Conservation (phyloP, 2,329 filamentous ascomycete species). For the Stachybotrys chartarum region DNA sequence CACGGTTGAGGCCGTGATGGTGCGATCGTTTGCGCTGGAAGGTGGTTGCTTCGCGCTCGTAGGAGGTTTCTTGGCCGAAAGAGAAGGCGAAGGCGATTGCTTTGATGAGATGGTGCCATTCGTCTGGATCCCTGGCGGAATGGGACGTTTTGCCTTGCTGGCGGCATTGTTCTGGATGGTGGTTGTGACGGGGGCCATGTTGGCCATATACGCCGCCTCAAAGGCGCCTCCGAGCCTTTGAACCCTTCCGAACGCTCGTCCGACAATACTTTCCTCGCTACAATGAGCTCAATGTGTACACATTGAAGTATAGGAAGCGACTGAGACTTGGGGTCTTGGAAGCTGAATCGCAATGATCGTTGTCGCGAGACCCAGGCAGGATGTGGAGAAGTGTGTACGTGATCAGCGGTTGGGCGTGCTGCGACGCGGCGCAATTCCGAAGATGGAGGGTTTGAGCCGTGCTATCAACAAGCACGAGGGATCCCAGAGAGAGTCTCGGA, state of each 20-base stretch:
- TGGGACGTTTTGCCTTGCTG: constrained; percentile 61
- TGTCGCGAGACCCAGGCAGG: constrained; percentile 9
- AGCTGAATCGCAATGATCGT: constrained; percentile 1
- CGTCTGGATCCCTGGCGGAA: constrained; percentile 58
- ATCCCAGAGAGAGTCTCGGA: too few relatives aligned
- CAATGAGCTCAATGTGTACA: constrained; percentile 6
- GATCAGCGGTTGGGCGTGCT: constrained; percentile 4
- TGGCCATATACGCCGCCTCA: constrained; percentile 5
- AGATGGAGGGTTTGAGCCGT: constrained; percentile 9
- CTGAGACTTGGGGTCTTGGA: neutral
- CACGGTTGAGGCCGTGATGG: constrained; percentile 31
- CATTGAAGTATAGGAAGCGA: constrained; percentile 11
- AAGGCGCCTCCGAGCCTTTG: neutral
- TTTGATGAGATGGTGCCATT: constrained; percentile 53
- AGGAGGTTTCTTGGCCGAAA: constrained; percentile 48
- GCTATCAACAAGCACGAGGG: neutral
- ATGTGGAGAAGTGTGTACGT: constrained; percentile 14
- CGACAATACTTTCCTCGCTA: neutral
- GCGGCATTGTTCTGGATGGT: constrained; percentile 34
- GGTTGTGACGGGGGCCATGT: constrained; percentile 51
- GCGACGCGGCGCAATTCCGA: constrained; percentile 9
- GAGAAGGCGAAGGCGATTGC: constrained; percentile 52
- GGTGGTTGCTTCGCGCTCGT: constrained; percentile 32
- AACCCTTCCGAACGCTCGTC: neutral
- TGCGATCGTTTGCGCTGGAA: constrained; percentile 25